These are phyloP conservation scores for Viola odorata DNA, from an alignment of 345 rosid species.

Conservation along the genomic window DNA sequence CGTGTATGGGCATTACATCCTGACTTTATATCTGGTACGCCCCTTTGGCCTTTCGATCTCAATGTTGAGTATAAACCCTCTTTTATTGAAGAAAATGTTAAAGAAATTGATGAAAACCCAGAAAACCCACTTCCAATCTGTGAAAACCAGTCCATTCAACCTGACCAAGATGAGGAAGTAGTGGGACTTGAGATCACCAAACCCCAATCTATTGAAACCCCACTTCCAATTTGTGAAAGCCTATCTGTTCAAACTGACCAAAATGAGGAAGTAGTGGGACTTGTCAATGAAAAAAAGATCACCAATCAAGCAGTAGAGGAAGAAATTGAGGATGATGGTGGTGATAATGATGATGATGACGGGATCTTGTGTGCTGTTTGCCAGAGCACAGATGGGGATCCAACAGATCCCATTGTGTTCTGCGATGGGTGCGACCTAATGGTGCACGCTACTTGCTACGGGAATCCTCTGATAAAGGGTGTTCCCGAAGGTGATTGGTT, in stretches of 20 bases:
- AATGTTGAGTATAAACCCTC: conserved; percentile 55
- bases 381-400: conserved; percentile 90
- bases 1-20: conserved; percentile 78
- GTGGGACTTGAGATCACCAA: no score
- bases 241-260: not conserved
- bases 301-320: conserved; percentile 11
- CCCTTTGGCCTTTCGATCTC: conserved; percentile 61
- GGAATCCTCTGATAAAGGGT: conserved; percentile 53
- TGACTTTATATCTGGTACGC: conserved; percentile 33
- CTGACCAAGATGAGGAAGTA: not conserved
- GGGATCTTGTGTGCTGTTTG: conserved; percentile 82
- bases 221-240: not conserved
- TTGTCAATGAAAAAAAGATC: not conserved
- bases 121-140: conserved; percentile 6
- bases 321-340: conserved; percentile 16
- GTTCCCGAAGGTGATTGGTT: conserved; percentile 94
- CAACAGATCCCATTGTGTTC: conserved; percentile 82
- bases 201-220: not conserved
- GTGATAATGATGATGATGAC: conserved; percentile 45
- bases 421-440: conserved; percentile 94
- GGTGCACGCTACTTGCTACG: conserved; percentile 89
- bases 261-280: not conserved
- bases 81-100: conserved; percentile 7
- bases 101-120: not conserved
- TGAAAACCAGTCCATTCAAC: conserved; percentile 1